Base-by-base conservation (phyloP, 208 protist genomes). In the Tritrichomonas musculus region DNA sequence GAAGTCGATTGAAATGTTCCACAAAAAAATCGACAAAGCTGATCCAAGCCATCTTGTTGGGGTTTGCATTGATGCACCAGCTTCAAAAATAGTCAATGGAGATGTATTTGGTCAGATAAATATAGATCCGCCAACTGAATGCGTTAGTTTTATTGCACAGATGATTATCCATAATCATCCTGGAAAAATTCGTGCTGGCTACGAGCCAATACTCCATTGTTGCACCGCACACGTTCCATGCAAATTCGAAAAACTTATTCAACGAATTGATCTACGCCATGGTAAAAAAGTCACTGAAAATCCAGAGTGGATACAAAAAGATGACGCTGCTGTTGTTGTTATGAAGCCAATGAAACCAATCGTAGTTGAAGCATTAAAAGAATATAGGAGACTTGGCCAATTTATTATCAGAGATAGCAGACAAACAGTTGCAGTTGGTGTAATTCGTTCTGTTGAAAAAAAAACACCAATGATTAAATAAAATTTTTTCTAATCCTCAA, bases 1-100 rank as follows among this genome's bases (percentile, higher is more conserved):
- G 88, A 96, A 97, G 94, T 97, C 96, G 50, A 95, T 97, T 75
- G 96, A 97, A 95, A 97, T 97, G 96, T 95, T 97, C 95, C 96
- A 97, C 95, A 96, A 95, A 94, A 60, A 94, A 69, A 93, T 97
- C 72, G 94, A 93, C 27, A 94, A 96, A 92, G 97, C 96, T 92
- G 95, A 94, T 11, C 96, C 97, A 57, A 96, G 97, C 41, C 94
- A 95, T 94, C 95, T 95, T 93, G 93, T 95, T 55, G 95, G 95
- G 77, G 92, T 96, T 53, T 95, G 95, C 94, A 93, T 96, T 75
- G 95, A 96, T 93, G 93, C 95, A 11, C 22, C 64, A 17, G 64
- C 30, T n/a, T 69, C 64, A 5, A 25, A 69, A 8, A 69, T 69
- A 8, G 30, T n/a, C 5, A 17, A 33, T 77, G 69, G 69, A 22